Conservation (phyloP, 139 green algal species). For the Chlorella ohadii region DNA sequence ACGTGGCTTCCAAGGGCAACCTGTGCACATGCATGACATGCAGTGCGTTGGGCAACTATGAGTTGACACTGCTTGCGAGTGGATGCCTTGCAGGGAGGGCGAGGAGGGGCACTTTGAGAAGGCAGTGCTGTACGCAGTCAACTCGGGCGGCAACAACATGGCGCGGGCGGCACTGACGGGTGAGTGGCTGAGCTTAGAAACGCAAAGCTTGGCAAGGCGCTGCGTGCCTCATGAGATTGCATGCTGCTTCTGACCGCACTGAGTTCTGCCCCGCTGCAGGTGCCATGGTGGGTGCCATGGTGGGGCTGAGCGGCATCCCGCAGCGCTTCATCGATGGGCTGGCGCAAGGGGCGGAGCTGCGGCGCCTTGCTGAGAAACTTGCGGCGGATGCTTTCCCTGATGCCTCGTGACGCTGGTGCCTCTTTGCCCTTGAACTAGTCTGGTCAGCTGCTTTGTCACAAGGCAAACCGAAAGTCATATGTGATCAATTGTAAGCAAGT, state of each 20-base stretch:
- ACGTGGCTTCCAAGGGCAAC: no score
- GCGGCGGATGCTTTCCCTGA: not conserved
- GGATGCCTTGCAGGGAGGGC: not conserved
- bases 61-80: no score
- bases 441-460: no score
- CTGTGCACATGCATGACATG: no score
- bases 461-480: no score
- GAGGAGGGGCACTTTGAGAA: constrained; percentile 20
- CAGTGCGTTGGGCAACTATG: no score
- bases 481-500: no score
- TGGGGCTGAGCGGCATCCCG: constrained; percentile 17
- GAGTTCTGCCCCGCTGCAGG: not conserved
- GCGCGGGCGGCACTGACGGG: constrained; percentile 33
- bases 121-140: constrained; percentile 32
- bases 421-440: no score
- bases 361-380: not conserved
- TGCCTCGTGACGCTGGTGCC: not conserved
- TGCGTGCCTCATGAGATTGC: no score
- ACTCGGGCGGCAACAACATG: constrained; percentile 44
- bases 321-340: constrained; percentile 18
- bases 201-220: no score
- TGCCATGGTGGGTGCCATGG: constrained; percentile 12
- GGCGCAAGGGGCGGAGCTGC: not conserved
- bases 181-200: no score
- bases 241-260: no score